Base-by-base conservation (phyloP, 352 stramenopile species). In the Globisporangium rhizosaccharum region DNA sequence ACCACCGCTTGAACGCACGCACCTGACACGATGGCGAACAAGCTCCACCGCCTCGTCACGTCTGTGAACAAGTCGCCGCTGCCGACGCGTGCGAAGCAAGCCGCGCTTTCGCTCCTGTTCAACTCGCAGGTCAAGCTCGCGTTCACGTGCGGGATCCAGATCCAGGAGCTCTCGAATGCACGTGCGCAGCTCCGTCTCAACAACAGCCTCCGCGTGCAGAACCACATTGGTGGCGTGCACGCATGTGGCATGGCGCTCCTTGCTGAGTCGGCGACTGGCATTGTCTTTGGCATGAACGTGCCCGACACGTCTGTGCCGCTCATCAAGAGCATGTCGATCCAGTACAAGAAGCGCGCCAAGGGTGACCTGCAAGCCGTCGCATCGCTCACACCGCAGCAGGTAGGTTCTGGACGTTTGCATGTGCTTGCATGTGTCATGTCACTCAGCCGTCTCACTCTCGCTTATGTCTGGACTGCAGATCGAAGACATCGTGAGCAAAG, bases 271-370 rank as follows among this genome's bases (percentile, higher is more conserved):
- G 82, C 87, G 3, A 92, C 80, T 23, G 87, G 87, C 20, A 87
- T 96, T 57, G 71, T 96, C 4, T 80, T 96, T 44, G 83, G 82
- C 44, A 89, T 96, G 75, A 92, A 95, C 68, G 87, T 96, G 17
- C 81, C 74, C 0, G 87, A 96, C 71, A 78, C 76, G 46, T 72
- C 81, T 56, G 63, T 96, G 12, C 85, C 85, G 30, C 60, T 95
- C 5, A 81, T 92, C 65, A 93, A 94, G 65, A 86, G 72, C 66
- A 95, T 96, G 85, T 79, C 64, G 30, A 74, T 96, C 42, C 67
- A 81, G 30, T 96, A 89, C 71, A 89, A 88, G 44, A 73, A 74
- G 51, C 70, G 83, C 17, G 78, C 80, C 5, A 66, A 88, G 58
- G 87, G 87, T 17, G 77, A 89, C 56, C 64, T 96, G 44, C 63